A percentile compares a stretch with the other conserved stretches of the same genome.
These are phyloP conservation scores for Fusarium nelsonii DNA, from an alignment of 2,329 filamentous ascomycete species.

Conservation along the genomic window DNA sequence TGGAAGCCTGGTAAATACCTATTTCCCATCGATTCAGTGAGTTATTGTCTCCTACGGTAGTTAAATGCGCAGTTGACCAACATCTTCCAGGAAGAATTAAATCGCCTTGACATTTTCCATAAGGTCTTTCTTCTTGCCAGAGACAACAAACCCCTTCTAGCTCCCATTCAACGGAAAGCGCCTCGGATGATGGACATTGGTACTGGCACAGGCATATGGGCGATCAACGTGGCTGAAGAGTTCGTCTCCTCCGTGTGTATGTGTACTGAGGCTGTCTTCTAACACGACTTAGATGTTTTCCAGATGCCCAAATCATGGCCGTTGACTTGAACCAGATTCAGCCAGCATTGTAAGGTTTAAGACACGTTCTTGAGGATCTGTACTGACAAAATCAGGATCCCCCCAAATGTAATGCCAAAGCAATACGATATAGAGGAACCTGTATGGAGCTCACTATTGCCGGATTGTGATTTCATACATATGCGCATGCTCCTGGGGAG, in stretches of 20 bases:
- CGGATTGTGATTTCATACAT: conserved; percentile 83
- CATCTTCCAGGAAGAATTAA: conserved; percentile 71
- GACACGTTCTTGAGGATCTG: not conserved
- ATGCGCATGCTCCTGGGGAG: conserved; percentile 83
- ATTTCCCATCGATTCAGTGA: conserved; percentile 81
- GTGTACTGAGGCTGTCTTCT: not conserved
- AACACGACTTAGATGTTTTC: conserved; percentile 35
- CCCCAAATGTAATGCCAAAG: conserved; percentile 65
- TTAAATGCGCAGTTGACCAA: conserved; percentile 26
- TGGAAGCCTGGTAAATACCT: conserved; percentile 78
- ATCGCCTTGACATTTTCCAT: conserved; percentile 85
- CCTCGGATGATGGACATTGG: conserved; percentile 74
- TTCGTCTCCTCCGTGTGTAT: conserved; percentile 57
- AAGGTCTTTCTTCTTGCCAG: conserved; percentile 78
- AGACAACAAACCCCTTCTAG: conserved; percentile 53
- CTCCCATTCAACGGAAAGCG: conserved; percentile 31
- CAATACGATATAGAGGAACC: conserved; percentile 82
- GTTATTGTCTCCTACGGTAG: conserved; percentile 30
- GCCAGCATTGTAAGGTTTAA: conserved; percentile 52
- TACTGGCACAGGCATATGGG: conserved; percentile 92
- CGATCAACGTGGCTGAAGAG: conserved; percentile 82
- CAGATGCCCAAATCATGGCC: conserved; percentile 52
- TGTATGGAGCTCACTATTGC: conserved; percentile 65
- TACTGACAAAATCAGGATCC: conserved; percentile 68
- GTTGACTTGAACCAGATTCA: conserved; percentile 58